Evolutionary conservation across 495 filamentous ascomycete species (phyloP), one percentile per base, ranked within the genome.

Genomic region (Rhizodiscina lignyota): DNA sequence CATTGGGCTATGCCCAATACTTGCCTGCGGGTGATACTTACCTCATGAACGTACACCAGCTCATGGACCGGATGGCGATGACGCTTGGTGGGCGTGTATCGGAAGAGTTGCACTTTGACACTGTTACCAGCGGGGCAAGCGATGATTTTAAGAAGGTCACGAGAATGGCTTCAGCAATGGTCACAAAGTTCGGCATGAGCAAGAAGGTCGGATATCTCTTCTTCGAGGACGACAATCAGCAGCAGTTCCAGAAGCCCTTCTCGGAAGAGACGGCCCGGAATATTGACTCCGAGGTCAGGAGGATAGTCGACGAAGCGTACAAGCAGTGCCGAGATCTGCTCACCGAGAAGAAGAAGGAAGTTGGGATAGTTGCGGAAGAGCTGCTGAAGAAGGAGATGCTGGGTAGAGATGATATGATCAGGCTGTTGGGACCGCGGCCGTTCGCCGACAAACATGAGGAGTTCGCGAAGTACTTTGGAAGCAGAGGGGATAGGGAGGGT

Each of bases 1-100:
- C 84, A 16, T 65, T 97, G 18, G 89, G 89, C 15, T 97, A 97
- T 52, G 89, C 89, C 5, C 89, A 97, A 56, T 94, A 94, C 53
- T 68, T 97, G n/a, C 89, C 89, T 2, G 59, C 74, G 2, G 72
- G 77, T 21, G 89, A 97, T 51, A 80, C 79, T 18, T 94, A 94
- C 55, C 68, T 96, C 35, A 81, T 97, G 84, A 94, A 74, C 43
- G 75, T 82, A 43, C 77, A 86, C 55, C 89, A 97, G 61, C 63
- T 97, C 18, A 94, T 94, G 86, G 89, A 97, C 57, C 83, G 91
- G 40, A 97, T 97, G 91, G 89, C 91, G 41, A 97, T 97, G 89
- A 94, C 89, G 13, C 72, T 97, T 26, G 89, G 81, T 45, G 89
- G 89, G 2, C 78, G 89, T 42, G 80, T 97, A 27, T 85, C 77